Conservation (phyloP, 495 filamentous ascomycete genomes). For the Venustampulla echinocandica region DNA sequence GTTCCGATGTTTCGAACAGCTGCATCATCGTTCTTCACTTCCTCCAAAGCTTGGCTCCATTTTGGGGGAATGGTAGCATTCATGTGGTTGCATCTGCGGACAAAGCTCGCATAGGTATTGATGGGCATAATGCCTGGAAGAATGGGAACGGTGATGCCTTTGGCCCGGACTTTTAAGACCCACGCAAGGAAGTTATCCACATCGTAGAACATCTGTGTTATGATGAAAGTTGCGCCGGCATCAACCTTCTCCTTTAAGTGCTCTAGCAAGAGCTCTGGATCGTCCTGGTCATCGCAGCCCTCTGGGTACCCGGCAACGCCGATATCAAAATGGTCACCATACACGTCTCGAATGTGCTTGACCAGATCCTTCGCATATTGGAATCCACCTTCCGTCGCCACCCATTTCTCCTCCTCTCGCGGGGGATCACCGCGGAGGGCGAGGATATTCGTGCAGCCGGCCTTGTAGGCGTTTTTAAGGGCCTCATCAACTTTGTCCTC, state of each 20-base stretch:
- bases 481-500: constrained; percentile 83
- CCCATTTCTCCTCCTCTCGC: constrained; percentile 89
- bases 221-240: constrained; percentile 83
- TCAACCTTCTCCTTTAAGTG: constrained; percentile 98
- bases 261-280: constrained; percentile 75
- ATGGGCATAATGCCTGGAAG: constrained; percentile 99
- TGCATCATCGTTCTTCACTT: constrained; percentile 93
- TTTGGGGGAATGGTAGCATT: constrained; percentile 69
- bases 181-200: constrained; percentile 87
- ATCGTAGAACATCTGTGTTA: constrained; percentile 99
- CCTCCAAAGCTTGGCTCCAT: constrained; percentile 78
- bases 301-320: constrained; percentile 97
- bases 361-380: constrained; percentile 91
- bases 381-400: constrained; percentile 75
- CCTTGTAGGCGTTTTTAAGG: constrained; percentile 79
- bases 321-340: constrained; percentile 95
- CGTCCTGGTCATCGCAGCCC: constrained; percentile 84
- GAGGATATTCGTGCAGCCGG: constrained; percentile 96
- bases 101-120: constrained; percentile 84
- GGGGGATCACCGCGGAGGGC: constrained; percentile 93
- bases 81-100: constrained; percentile 83
- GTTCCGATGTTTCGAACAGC: constrained; percentile 88
- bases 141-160: constrained; percentile 82
- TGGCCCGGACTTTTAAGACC: constrained; percentile 74
- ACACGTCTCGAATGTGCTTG: constrained; percentile 79